phyloP scores from a whole-genome alignment of 768 basidiomycete species.

The Suillus variegatus region DNA sequence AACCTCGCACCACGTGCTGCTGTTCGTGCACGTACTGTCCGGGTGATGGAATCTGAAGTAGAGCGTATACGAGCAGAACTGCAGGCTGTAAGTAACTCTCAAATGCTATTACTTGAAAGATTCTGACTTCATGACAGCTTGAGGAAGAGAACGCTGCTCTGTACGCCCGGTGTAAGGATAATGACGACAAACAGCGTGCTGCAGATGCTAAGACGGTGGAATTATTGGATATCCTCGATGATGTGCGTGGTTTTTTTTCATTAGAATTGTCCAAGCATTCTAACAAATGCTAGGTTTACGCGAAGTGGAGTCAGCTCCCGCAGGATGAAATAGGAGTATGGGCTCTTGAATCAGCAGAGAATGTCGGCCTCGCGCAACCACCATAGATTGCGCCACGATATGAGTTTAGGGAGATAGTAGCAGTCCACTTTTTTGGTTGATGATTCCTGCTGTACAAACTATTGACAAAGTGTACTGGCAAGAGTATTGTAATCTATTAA shows the following conservation, averaged over 20 bases:
- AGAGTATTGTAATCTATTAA: neutral
- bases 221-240: slow-evolving; percentile 54
- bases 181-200: slow-evolving; percentile 44
- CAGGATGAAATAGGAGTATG: slow-evolving; percentile 63
- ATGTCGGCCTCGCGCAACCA: slow-evolving; percentile 31
- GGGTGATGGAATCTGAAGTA: slow-evolving; percentile 49
- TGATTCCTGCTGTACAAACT: neutral
- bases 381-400: slow-evolving; percentile 2
- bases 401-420: neutral
- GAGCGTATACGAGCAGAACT: slow-evolving; percentile 41
- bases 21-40: slow-evolving; percentile 62
- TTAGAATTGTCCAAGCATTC: slow-evolving; percentile 2
- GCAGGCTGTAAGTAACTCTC: slow-evolving; percentile 16
- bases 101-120: neutral
- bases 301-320: slow-evolving; percentile 56
- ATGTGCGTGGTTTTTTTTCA: slow-evolving; percentile 37
- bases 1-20: slow-evolving; percentile 64
- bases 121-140: slow-evolving; percentile 39
- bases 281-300: slow-evolving; percentile 40
- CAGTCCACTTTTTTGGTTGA: slow-evolving; percentile 21
- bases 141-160: slow-evolving; percentile 55
- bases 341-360: slow-evolving; percentile 41
- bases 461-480: neutral
- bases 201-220: slow-evolving; percentile 47
- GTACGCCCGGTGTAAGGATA: slow-evolving; percentile 50